Evolutionary conservation across 306 rosid species (phyloP).

Genomic region (Lathyrus aphaca): DNA sequence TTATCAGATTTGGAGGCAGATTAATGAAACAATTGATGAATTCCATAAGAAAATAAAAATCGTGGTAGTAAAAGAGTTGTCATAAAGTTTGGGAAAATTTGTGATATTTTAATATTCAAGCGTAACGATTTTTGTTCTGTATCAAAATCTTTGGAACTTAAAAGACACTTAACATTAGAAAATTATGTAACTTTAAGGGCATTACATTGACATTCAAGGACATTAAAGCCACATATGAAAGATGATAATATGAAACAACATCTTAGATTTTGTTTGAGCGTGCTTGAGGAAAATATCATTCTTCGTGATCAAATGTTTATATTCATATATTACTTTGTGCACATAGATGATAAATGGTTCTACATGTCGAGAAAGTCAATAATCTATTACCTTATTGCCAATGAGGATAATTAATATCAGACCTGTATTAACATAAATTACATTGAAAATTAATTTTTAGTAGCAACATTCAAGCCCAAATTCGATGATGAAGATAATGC

Average conservation of each 20-base stretch:
- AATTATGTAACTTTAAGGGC: background rate
- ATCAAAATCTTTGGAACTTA: background rate
- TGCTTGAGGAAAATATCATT: background rate
- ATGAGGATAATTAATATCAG: too few species aligned
- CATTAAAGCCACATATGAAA: too few species aligned
- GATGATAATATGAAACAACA: background rate
- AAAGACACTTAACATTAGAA: background rate
- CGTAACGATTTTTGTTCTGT: too few species aligned
- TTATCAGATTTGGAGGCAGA: background rate
- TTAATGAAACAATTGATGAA: background rate
- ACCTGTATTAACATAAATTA: too few species aligned
- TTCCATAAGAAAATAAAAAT: too few species aligned
- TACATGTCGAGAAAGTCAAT: background rate
- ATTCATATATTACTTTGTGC: background rate
- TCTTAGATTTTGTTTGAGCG: too few species aligned
- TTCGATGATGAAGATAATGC: too few species aligned
- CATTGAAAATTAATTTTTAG: too few species aligned
- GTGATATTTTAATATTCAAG: background rate
- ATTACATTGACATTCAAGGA: background rate
- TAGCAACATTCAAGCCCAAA: too few species aligned
- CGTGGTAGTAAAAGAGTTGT: background rate
- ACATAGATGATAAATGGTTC: background rate
- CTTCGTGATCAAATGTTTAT: background rate
- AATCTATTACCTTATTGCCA: too few species aligned
- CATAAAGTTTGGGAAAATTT: background rate